A percentile compares a stretch with the other conserved stretches of the same genome.
phyloP scores from a whole-genome alignment of 305 asterid species.

The Petunia hybrid region DNA sequence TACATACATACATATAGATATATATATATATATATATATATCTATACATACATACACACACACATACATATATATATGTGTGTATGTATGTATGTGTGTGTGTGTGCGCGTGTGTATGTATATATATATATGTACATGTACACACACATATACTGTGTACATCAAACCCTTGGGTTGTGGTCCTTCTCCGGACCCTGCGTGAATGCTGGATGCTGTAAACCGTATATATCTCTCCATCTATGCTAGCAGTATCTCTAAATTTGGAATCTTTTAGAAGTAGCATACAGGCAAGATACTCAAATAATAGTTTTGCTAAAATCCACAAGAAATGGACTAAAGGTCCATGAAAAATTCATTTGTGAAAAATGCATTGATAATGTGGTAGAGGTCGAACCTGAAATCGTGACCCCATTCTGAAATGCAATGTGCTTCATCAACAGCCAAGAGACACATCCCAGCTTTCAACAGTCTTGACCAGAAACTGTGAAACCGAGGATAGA shows the following conservation, averaged over 20 bases:
- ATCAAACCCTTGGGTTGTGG: too few species aligned
- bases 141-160: too few species aligned
- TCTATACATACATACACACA: too few species aligned
- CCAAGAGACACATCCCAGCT: conserved; percentile 83
- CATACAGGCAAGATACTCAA: conserved; percentile 8
- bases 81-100: too few species aligned
- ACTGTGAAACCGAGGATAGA: conserved; percentile 47
- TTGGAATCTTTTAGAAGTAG: background rate
- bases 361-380: background rate
- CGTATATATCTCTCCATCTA: conserved; percentile 7
- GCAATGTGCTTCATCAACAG: conserved; percentile 99
- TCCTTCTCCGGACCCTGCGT: too few species aligned
- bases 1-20: too few species aligned
- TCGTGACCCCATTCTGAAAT: conserved; percentile 98
- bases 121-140: too few species aligned
- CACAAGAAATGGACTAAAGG: conserved; percentile 18
- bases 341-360: conserved; percentile 3
- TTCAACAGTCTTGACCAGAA: conserved; percentile 83
- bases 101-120: too few species aligned
- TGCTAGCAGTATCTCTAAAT: background rate
- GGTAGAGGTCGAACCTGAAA: conserved; percentile 64
- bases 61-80: too few species aligned
- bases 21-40: too few species aligned
- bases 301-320: conserved; percentile 24
- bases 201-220: too few species aligned